A percentile compares a stretch with the other conserved stretches of the same genome.
Conservation (phyloP, 2,329 filamentous ascomycete species). For the Cylindrodendrum hubeiense region DNA sequence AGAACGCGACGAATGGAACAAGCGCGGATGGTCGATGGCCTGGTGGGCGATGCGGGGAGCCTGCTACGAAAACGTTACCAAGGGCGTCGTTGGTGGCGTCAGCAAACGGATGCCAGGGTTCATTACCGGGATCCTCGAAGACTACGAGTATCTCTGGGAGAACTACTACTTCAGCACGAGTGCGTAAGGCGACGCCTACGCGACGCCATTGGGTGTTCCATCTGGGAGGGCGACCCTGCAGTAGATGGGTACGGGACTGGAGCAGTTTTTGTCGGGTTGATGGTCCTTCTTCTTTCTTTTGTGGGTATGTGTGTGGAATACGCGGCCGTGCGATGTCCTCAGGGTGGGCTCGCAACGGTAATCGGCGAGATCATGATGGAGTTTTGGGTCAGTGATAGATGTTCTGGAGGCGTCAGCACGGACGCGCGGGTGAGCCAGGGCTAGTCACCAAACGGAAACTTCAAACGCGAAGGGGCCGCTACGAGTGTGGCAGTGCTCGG, state of each 20-base stretch:
- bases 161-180: constrained; percentile 91
- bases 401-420: constrained; percentile 10
- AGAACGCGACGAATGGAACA: constrained; percentile 90
- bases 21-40: constrained; percentile 88
- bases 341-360: neutral
- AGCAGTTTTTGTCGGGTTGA: constrained; percentile 6
- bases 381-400: neutral
- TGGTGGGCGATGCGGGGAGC: constrained; percentile 99
- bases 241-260: neutral
- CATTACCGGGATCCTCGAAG: constrained; percentile 87
- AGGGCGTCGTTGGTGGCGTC: constrained; percentile 78
- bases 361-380: constrained; percentile 8
- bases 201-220: neutral
- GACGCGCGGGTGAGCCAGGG: constrained; percentile 1
- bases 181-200: constrained; percentile 34
- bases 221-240: neutral
- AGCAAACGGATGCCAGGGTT: constrained; percentile 83
- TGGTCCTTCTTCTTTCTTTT: neutral
- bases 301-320: constrained; percentile 12
- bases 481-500: constrained; percentile 42
- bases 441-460: neutral
- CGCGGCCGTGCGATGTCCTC: constrained; percentile 4
- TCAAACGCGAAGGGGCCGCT: constrained; percentile 9
- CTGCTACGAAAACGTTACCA: constrained; percentile 93
- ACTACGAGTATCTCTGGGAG: constrained; percentile 98